Base-by-base conservation (phyloP, 1,139 yeast species). In the Candida dubliniensis region DNA sequence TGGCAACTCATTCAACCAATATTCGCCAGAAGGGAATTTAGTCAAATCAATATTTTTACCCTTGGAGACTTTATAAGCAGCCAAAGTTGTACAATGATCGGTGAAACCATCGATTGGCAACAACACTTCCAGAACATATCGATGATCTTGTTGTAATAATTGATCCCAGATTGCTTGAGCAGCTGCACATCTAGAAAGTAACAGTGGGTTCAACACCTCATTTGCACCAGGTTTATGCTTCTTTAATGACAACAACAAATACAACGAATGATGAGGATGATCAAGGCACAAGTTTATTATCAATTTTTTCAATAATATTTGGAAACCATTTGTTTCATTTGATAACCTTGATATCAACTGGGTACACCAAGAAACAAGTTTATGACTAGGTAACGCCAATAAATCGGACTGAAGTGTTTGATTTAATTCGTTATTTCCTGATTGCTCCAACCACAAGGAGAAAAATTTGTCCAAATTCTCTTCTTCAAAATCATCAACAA, bases 251-350 rank as follows among this genome's bases (percentile, higher is more conserved):
- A 82, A 68, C 24, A 91, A 63, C 39, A 83, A 78, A 59, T 88
- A 90, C 2, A 90, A 59, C 0, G 88, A 71, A 53, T 93, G 98
- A 60, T 73, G 81, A 0, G 98, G 98, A 56, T 90, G 91, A 26
- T 76, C 74, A 9, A 55, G 50, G 43, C 88, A 76, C 23, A 89
- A 61, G 4, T 71, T 61, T 3, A 68, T 55, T 13, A 91, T 65
- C 7, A 90, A 60, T 1, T 56, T 51, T 36, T 74, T 75, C 34
- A 93, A 64, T 0, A 77, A 59, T 1, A 48, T 53, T 55, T 89
- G 96, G 54, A 89, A 90, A 0, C 47, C 54, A 6, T 73, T 57
- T 0, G 54, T 47, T 18, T 79, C 85, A 32, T 63, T 63, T 0
- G 81, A 68, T 18, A 91, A 61, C 46, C 96, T 72, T 0, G 98